Conservation (phyloP, 306 rosid species). For the Notholithocarpus densiflorus region DNA sequence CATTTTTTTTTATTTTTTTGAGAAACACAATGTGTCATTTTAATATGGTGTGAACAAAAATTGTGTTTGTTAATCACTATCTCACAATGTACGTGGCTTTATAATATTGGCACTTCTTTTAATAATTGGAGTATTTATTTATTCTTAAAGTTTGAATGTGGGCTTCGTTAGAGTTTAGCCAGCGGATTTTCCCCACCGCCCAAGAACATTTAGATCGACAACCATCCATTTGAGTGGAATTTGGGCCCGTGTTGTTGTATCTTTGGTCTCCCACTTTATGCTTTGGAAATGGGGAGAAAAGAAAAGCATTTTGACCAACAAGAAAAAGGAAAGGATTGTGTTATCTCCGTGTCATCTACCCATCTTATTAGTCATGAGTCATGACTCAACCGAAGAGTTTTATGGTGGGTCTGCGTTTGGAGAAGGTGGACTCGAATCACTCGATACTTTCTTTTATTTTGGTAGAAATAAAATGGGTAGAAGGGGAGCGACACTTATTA, state of each 20-base stretch:
- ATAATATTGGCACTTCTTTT: neutral
- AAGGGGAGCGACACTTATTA: no score
- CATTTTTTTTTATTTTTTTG: no score
- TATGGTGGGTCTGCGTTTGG: no score
- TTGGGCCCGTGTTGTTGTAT: neutral
- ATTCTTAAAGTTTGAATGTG: neutral
- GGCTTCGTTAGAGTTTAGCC: neutral
- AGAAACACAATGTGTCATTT: no score
- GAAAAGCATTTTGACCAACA: neutral
- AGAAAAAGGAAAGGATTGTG: neutral
- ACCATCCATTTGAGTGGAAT: neutral
- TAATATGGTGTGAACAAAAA: no score
- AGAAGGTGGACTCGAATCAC: no score
- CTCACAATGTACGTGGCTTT: neutral
- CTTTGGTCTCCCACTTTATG: constrained; percentile 15
- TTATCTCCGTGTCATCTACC: no score
- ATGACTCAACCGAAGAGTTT: no score
- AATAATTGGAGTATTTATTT: neutral
- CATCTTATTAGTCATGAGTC: no score
- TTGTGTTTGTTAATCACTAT: neutral
- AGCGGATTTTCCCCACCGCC: neutral
- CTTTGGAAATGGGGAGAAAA: neutral
- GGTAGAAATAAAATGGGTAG: no score
- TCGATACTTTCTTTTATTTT: no score
- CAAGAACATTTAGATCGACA: neutral